These are phyloP conservation scores for Backusella tarrabulga DNA, from an alignment of 192 early-diverging fungal genomes.

Conservation along the genomic window DNA sequence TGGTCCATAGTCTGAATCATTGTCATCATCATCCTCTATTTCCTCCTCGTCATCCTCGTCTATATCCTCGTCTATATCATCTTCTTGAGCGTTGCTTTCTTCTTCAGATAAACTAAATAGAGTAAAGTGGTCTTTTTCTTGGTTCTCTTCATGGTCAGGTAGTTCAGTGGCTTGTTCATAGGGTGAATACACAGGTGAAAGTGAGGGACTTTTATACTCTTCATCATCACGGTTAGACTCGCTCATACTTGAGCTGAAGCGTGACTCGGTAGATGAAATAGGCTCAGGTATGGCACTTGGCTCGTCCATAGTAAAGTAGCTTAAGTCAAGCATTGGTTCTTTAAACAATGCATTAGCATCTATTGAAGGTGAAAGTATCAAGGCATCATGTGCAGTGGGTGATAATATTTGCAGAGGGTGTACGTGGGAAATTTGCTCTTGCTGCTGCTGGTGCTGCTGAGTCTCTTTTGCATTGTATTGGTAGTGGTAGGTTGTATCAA, in stretches of 20 bases:
- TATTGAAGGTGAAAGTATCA: not conserved
- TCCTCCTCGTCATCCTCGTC: not conserved
- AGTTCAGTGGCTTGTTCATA: not conserved
- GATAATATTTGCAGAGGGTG: constrained; percentile 15
- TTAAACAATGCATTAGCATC: not conserved
- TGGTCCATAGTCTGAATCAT: constrained; percentile 11
- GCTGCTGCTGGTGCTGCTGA: not conserved
- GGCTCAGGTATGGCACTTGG: not conserved
- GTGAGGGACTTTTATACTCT: constrained; percentile 1
- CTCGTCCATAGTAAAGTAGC: not conserved
- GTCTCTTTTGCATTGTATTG: not conserved
- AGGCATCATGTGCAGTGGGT: not conserved
- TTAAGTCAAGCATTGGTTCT: not conserved
- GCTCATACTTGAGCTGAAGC: not conserved
- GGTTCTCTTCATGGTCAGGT: not conserved
- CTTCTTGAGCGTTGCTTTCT: not conserved
- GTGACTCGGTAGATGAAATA: not conserved
- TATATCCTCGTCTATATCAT: not conserved
- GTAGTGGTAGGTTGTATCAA: not conserved
- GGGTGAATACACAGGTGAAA: constrained; percentile 6
- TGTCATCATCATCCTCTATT: not conserved
- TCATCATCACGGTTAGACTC: constrained; percentile 3
- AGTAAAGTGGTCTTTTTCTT: not conserved
- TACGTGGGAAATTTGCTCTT: constrained; percentile 4
- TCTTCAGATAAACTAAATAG: not conserved